Evolutionary conservation across 192 early-diverging fungal genomes (phyloP).

Genomic region (Mortierella alpina): DNA sequence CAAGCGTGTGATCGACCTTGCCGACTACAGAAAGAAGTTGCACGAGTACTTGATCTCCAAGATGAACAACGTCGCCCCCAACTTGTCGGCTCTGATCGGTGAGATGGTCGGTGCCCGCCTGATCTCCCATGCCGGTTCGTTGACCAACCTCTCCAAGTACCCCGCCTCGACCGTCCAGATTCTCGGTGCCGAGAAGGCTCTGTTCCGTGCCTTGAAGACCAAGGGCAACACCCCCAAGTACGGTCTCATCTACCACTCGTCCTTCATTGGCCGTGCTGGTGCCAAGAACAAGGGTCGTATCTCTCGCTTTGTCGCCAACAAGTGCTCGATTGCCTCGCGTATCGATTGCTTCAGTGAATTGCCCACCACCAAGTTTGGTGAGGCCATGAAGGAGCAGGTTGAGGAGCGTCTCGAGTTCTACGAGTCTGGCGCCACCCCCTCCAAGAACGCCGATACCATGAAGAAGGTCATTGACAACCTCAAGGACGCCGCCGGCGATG

Average conservation of each 20-base stretch:
- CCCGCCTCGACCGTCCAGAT: slow-evolving; percentile 98
- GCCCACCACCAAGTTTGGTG: slow-evolving; percentile 92
- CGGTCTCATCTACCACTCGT: slow-evolving; percentile 96
- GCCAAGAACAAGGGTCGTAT: slow-evolving; percentile 99
- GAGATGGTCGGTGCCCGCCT: slow-evolving; percentile 96
- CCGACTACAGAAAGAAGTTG: slow-evolving; percentile 94
- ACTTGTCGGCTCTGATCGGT: slow-evolving; percentile 94
- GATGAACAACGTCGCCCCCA: slow-evolving; percentile 97
- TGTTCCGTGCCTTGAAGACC: slow-evolving; percentile 97
- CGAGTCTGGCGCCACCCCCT: slow-evolving; percentile 87
- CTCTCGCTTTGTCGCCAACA: slow-evolving; percentile 98
- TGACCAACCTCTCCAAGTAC: slow-evolving; percentile 96
- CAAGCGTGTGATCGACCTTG: slow-evolving; percentile 88
- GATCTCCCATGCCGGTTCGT: slow-evolving; percentile 96
- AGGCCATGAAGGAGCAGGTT: slow-evolving; percentile 92
- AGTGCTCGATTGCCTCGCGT: slow-evolving; percentile 95
- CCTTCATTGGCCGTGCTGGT: slow-evolving; percentile 94
- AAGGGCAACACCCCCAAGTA: slow-evolving; percentile 98
- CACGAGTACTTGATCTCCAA: slow-evolving; percentile 93
- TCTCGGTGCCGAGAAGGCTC: slow-evolving; percentile 97
- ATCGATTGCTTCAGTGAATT: slow-evolving; percentile 96
- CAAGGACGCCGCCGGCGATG: slow-evolving; percentile 72
- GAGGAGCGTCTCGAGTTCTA: slow-evolving; percentile 97
- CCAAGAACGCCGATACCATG: slow-evolving; percentile 96
- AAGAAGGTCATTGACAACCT: slow-evolving; percentile 79